Percentiles rank a stretch among this genome's conserved stretches.
Conservation (phyloP, 78 protist species). For the Isochrysis galbana region DNA sequence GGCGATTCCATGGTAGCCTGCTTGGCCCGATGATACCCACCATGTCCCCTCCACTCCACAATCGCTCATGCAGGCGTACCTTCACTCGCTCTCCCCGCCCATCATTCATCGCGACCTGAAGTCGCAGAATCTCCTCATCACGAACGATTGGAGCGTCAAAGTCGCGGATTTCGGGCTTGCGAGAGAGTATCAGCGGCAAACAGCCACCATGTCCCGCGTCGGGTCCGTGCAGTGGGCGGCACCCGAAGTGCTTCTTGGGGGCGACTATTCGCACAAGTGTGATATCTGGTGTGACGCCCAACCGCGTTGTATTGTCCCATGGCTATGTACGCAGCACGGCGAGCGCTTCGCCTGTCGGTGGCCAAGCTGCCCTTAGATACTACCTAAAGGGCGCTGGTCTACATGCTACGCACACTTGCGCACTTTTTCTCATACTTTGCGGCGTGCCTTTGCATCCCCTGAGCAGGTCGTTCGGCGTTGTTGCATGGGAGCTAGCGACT, state of each 20-base stretch:
- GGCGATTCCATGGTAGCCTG: too few relatives aligned
- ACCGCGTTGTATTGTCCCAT: too few relatives aligned
- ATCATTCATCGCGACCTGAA: too few relatives aligned
- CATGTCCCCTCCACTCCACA: too few relatives aligned
- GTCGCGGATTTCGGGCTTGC: background rate
- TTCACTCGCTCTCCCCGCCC: too few relatives aligned
- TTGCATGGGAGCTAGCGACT: background rate
- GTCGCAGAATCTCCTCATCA: background rate
- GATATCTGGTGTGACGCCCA: conserved; percentile 4
- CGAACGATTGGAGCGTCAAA: background rate
- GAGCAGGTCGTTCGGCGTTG: background rate
- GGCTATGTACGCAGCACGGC: too few relatives aligned
- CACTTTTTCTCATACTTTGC: too few relatives aligned
- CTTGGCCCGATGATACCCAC: too few relatives aligned
- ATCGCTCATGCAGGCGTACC: too few relatives aligned
- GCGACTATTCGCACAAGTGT: background rate
- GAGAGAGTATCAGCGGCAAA: background rate
- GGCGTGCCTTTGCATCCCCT: background rate
- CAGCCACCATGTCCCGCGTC: background rate
- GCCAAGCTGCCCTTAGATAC: background rate
- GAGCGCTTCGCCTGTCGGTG: background rate
- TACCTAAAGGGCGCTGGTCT: too few relatives aligned
- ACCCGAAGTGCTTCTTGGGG: background rate
- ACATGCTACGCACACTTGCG: too few relatives aligned
- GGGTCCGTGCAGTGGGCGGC: conserved; percentile 23